A percentile compares a stretch with the other conserved stretches of the same genome.
Evolutionary conservation across 768 basidiomycete species (phyloP).

Genomic region (Lanmaoa rubissima): DNA sequence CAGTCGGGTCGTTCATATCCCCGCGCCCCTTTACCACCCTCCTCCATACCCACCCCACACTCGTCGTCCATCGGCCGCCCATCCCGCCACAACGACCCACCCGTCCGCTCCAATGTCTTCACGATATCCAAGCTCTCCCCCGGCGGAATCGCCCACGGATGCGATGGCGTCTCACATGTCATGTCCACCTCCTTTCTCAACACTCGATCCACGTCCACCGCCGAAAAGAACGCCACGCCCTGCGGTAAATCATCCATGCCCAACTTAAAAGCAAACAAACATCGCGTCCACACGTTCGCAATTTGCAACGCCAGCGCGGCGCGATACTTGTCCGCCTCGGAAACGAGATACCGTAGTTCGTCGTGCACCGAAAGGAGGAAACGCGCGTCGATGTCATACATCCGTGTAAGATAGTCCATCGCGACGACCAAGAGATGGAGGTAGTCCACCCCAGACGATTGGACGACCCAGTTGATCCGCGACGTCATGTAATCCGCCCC

Average conservation of each 20-base stretch:
- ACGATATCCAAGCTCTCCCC: constrained; percentile 85
- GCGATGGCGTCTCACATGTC: constrained; percentile 93
- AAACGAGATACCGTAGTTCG: constrained; percentile 91
- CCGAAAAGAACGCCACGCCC: constrained; percentile 95
- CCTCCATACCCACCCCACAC: neutral
- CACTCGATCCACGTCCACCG: constrained; percentile 89
- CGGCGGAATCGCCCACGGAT: constrained; percentile 74
- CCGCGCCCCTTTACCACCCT: constrained; percentile 22
- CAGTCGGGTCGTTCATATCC: constrained; percentile 61
- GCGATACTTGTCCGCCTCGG: constrained; percentile 87
- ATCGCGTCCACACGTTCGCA: constrained; percentile 93
- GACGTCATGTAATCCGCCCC: constrained; percentile 92
- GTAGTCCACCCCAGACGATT: constrained; percentile 98
- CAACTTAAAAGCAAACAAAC: constrained; percentile 86
- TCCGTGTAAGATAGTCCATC: constrained; percentile 83
- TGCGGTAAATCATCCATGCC: constrained; percentile 96
- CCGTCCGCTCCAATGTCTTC: constrained; percentile 63
- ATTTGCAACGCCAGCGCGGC: constrained; percentile 90
- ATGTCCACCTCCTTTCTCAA: constrained; percentile 96
- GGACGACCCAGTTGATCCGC: constrained; percentile 99
- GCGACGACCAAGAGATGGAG: constrained; percentile 94
- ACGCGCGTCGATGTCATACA: constrained; percentile 83
- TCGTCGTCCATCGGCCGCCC: constrained; percentile 51
- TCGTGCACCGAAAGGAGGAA: constrained; percentile 98
- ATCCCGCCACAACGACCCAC: constrained; percentile 63